A percentile compares a stretch with the other conserved stretches of the same genome.
phyloP scores from a whole-genome alignment of 2,329 filamentous ascomycete species.

The Calonectria crousiana region DNA sequence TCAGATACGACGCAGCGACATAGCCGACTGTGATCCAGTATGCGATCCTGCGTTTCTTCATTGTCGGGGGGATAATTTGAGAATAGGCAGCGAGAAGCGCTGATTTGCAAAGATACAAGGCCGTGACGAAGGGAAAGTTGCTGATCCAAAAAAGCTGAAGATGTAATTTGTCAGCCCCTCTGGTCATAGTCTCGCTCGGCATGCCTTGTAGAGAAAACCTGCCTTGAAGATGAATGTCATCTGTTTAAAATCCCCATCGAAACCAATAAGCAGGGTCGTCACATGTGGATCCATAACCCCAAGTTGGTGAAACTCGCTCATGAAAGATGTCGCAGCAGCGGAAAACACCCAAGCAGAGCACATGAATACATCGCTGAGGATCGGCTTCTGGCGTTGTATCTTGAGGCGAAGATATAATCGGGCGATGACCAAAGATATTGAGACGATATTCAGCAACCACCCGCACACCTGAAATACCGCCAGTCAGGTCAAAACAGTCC shows the following conservation, averaged over 20 bases:
- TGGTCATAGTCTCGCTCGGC: background rate
- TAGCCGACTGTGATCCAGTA: background rate
- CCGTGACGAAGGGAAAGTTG: background rate
- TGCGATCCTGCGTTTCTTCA: background rate
- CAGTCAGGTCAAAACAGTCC: background rate
- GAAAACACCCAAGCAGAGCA: background rate
- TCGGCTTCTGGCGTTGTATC: background rate
- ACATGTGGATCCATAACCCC: background rate
- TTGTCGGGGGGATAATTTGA: background rate
- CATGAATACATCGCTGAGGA: background rate
- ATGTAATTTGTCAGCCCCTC: background rate
- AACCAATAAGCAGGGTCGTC: background rate
- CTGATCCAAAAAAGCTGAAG: background rate
- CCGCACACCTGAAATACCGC: background rate
- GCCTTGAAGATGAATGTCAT: background rate
- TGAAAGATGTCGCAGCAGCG: background rate
- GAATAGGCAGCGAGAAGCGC: background rate
- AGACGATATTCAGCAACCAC: background rate
- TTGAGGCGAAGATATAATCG: background rate
- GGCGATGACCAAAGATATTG: background rate
- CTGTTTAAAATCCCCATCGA: background rate
- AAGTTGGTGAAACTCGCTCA: background rate
- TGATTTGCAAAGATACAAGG: background rate
- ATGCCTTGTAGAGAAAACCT: background rate
- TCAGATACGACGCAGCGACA: background rate